These are phyloP conservation scores for Claviceps sp. DNA, from an alignment of 2,329 filamentous ascomycete genomes.

Conservation along the genomic window DNA sequence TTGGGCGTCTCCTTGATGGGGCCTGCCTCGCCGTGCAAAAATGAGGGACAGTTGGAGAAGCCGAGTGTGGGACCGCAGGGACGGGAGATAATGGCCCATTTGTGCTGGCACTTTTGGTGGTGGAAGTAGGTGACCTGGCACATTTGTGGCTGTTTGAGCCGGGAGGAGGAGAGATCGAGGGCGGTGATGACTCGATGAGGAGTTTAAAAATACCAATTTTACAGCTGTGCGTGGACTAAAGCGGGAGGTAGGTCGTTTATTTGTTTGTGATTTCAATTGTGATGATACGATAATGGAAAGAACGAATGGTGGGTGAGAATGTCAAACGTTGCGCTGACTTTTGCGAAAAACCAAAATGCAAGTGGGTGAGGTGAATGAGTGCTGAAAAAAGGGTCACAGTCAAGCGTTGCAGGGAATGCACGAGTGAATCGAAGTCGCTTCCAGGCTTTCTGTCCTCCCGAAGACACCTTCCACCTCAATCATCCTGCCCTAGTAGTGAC, in stretches of 20 bases:
- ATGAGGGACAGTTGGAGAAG: conserved; percentile 33
- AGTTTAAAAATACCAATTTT: neutral
- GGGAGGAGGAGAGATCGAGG: no score
- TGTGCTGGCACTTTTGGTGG: conserved; percentile 36
- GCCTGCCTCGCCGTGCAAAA: conserved; percentile 21
- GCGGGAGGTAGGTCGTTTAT: neutral
- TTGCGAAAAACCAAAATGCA: neutral
- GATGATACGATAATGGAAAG: neutral
- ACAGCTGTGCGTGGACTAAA: neutral
- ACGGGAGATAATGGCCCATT: conserved; percentile 33
- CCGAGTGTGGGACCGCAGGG: conserved; percentile 36
- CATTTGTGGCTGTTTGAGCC: conserved; percentile 20
- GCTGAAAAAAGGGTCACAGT: neutral
- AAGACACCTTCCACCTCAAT: neutral
- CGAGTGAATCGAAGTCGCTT: neutral
- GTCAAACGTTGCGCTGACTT: neutral
- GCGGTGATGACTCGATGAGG: no score
- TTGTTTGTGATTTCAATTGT: neutral
- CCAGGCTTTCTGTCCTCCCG: no score
- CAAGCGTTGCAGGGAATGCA: neutral
- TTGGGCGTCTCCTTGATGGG: conserved; percentile 21
- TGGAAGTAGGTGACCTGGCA: conserved; percentile 34
- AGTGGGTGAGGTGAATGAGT: neutral
- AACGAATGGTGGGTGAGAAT: neutral
- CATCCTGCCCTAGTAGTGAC: conserved; percentile 11